Evolutionary conservation across 345 rosid species (phyloP).

Genomic region (Erodium maritimum): DNA sequence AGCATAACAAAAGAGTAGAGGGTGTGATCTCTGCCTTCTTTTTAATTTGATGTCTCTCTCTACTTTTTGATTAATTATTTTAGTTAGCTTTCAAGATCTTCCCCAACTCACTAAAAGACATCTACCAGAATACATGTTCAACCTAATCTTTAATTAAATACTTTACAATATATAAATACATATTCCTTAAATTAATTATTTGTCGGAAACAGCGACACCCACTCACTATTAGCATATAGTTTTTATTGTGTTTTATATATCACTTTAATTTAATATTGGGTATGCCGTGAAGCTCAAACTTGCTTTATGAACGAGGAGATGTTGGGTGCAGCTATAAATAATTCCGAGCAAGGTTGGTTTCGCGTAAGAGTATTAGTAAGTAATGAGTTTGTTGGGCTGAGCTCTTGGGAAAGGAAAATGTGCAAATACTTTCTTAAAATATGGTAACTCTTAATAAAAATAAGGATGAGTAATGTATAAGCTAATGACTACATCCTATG

Average conservation of each 20-base stretch:
- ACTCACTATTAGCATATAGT: too few species aligned
- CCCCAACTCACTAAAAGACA: constrained; percentile 25
- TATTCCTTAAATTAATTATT: too few species aligned
- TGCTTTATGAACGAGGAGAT: too few species aligned
- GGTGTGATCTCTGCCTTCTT: too few species aligned
- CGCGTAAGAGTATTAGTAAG: too few species aligned
- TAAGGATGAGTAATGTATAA: too few species aligned
- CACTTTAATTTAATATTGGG: neutral
- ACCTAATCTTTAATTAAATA: neutral
- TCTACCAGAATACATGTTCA: constrained; percentile 21
- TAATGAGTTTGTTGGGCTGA: constrained; percentile 19
- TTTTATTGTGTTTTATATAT: neutral
- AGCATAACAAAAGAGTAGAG: too few species aligned
- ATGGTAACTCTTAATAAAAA: too few species aligned
- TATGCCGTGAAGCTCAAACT: neutral
- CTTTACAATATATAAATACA: neutral
- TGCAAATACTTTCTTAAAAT: too few species aligned
- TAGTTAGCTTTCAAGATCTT: constrained; percentile 28
- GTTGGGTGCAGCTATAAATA: too few species aligned
- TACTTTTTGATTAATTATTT: constrained; percentile 8
- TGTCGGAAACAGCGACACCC: constrained; percentile 29
- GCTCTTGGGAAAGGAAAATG: constrained; percentile 16
- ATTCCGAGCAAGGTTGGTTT: too few species aligned
- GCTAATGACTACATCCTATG: too few species aligned
- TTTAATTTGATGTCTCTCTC: neutral